Base-by-base conservation (phyloP, 352 stramenopile species). In the Globisporangium viniferum region DNA sequence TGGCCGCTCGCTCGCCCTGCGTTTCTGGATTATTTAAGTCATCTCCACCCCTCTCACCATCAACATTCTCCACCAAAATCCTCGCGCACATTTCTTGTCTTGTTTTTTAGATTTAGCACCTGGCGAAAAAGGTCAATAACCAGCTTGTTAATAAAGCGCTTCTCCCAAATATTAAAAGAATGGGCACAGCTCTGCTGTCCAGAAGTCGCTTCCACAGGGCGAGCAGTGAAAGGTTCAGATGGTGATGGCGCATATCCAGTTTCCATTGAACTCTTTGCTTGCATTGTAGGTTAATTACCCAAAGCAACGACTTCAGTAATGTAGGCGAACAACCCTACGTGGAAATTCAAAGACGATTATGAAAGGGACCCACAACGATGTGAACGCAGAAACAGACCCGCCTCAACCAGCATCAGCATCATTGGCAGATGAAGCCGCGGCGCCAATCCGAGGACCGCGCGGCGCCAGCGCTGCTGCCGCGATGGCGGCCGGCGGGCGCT, bases 21-120 rank as follows among this genome's bases (percentile, higher is more conserved):
- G 39, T 44, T 41, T 49, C 57, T 62, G 33, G 33, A 62, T 62
- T 62, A 62, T 62, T 62, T 62, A 62, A 62, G 57, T 62, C 57
- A 49, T 62, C 22, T 49, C 57, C 44, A 31, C 53, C 3, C 27
- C 27, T 22, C 14, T 8, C 53, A 6, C 53, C 53, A 59, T 24
- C 39, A 63, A 55, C 22, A 51, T 31, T 5, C 22, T 0, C 22
- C 27, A 10, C 24, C 22, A n/a, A 33, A 5, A 29, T 27, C 8
- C 15, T 27, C 12, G 10, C 53, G 22, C 14, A 15, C 24, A 22
- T 20, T 58, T 18, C 5, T 58, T 20, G 3, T 31, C 10, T 58
- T 33, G 48, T 24, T 27, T 29, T 5, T 56, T 56, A 31, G 49
- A 56, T 56, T 18, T 29, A 44, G 1, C 15, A 14, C 36, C 36